Conservation (phyloP, 2,329 filamentous ascomycete genomes). For the Eutypella sp. region DNA sequence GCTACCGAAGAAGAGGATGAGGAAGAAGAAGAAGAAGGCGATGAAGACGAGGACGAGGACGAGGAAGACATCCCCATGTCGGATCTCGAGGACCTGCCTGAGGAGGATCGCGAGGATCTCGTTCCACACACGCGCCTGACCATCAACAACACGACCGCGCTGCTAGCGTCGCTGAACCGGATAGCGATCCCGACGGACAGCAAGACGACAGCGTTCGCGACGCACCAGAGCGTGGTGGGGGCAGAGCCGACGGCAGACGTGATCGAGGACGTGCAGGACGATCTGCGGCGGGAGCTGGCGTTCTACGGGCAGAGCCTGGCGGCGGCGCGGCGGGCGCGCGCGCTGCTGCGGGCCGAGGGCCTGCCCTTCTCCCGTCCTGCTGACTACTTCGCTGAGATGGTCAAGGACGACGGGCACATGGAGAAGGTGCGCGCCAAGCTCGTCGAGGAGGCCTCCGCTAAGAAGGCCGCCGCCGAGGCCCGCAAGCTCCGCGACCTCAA, state of each 20-base stretch:
- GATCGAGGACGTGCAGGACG: slow-evolving; percentile 82
- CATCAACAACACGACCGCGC: slow-evolving; percentile 93
- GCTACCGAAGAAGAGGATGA: slow-evolving; percentile 32
- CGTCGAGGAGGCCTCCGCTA: slow-evolving; percentile 82
- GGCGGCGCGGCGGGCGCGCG: slow-evolving; percentile 68
- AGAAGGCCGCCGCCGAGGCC: slow-evolving; percentile 89
- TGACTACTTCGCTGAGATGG: slow-evolving; percentile 99
- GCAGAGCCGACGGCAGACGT: slow-evolving; percentile 56
- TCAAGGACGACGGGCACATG: slow-evolving; percentile 98
- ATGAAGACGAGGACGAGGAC: slow-evolving; percentile 65
- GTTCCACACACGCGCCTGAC: slow-evolving; percentile 88
- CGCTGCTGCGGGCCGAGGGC: slow-evolving; percentile 73
- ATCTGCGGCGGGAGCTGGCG: slow-evolving; percentile 84
- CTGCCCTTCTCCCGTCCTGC: slow-evolving; percentile 81
- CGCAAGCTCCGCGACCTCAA: slow-evolving; percentile 90
- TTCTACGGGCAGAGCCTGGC: slow-evolving; percentile 89
- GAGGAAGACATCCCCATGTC: slow-evolving; percentile 87
- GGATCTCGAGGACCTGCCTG: slow-evolving; percentile 72
- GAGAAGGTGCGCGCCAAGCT: slow-evolving; percentile 91
- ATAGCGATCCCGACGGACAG: slow-evolving; percentile 65
- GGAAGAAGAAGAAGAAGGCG: slow-evolving; percentile 47
- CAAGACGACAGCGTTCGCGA: slow-evolving; percentile 71
- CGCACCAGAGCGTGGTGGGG: slow-evolving; percentile 74
- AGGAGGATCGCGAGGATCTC: slow-evolving; percentile 79
- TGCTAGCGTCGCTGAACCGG: slow-evolving; percentile 73